Evolutionary conservation across 1,139 yeast species (phyloP), one percentile per base, ranked within the genome.

Genomic region (Hansenula lynferdii): DNA sequence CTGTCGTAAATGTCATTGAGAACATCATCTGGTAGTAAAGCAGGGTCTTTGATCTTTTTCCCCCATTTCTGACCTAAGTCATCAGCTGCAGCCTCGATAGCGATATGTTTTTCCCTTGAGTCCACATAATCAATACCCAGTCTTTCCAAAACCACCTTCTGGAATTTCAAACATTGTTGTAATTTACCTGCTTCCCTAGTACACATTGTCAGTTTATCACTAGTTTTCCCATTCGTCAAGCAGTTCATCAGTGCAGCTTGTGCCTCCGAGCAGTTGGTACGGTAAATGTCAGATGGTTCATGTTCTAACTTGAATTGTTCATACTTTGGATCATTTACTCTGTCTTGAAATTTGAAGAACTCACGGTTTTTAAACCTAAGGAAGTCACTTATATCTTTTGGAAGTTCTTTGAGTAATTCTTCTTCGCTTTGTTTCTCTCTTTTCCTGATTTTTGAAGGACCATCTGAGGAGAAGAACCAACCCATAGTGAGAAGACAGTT

Each of bases 31-130:
- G 22, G 24, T 7, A 45, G 15, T 1, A n/a, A 27, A 2, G 23
- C 32, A 0, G 23, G 24, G 7, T 37, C 27, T 7, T 47, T 48
- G 16, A 40, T 41, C 15, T 31, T 31, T 1, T 46, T 49, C 17
- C 44, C 36, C 34, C 56, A 47, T 23, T 48, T 40, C 19, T 57
- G 49, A 42, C 58, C 58, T 28, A 66, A 36, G 34, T 61, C 65
- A 41, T 66, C 70, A 10, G 65, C 60, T 15, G 38, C 41, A 25
- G 47, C 53, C 31, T 58, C 54, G 18, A 67, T 57, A 6, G 49
- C 39, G n/a, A 42, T 43, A 23, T 56, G 45, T 34, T 57, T 60
- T 1, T 45, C 45, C 8, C 47, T 47, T 17, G 48, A 51, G 20
- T 44, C 33, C 1, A 64, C 61, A 16, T 49, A 35, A 14, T 50